These are phyloP conservation scores for Globisporangium alternatum DNA, from an alignment of 352 stramenopile genomes.

Conservation along the genomic window DNA sequence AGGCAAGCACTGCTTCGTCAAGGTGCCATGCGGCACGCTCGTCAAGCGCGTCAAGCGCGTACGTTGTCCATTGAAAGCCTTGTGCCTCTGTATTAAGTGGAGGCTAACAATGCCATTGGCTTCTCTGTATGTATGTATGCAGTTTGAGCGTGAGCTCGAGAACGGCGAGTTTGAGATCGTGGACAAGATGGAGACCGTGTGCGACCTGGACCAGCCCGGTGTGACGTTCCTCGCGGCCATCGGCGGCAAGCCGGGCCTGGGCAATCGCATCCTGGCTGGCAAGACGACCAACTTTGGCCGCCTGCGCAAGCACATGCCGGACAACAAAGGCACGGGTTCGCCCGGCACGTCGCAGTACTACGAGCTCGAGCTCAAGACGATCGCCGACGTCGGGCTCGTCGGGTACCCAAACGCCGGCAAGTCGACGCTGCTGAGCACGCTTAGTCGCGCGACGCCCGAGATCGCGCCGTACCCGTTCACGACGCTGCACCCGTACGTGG, in stretches of 20 bases:
- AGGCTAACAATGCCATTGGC: background rate
- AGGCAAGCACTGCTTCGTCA: constrained; percentile 78
- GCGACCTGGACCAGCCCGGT: constrained; percentile 74
- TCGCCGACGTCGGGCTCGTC: constrained; percentile 98
- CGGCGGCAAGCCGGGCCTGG: constrained; percentile 79
- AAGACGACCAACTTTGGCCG: constrained; percentile 82
- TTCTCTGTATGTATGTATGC: background rate
- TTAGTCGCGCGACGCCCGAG: constrained; percentile 92
- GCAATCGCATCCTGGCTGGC: constrained; percentile 81
- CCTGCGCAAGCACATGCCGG: constrained; percentile 82
- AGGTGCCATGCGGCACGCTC: constrained; percentile 84
- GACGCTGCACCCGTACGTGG: constrained; percentile 95
- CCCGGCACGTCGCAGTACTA: constrained; percentile 94
- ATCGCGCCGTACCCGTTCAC: constrained; percentile 98
- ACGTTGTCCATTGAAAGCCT: constrained; percentile 14
- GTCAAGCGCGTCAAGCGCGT: constrained; percentile 84
- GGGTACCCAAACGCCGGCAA: constrained; percentile 99
- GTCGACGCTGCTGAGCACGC: constrained; percentile 91
- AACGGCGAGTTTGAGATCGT: constrained; percentile 80
- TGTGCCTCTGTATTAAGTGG: background rate
- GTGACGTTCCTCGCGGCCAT: constrained; percentile 68
- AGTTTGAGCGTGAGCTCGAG: constrained; percentile 75
- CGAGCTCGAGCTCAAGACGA: constrained; percentile 97
- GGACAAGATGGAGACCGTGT: constrained; percentile 72
- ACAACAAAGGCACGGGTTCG: constrained; percentile 81